A percentile compares a stretch with the other conserved stretches of the same genome.
Evolutionary conservation across 2,329 filamentous ascomycete species (phyloP).

Genomic region (Didymella pinodella): DNA sequence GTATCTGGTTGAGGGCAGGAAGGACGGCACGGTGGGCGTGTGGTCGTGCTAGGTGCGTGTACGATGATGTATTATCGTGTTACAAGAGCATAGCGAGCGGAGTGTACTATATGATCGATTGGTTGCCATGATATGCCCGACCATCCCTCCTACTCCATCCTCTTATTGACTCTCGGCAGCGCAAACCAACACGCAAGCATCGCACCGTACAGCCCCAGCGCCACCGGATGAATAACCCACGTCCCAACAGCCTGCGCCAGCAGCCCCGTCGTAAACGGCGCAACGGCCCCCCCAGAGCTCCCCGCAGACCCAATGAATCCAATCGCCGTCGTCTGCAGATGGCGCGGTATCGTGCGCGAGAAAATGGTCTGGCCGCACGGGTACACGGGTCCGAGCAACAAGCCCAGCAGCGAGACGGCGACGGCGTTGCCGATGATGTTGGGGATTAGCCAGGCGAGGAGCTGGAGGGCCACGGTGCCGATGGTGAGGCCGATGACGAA

Average conservation of each 20-base stretch:
- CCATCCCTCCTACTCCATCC: constrained; percentile 59
- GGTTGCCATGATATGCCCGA: not conserved
- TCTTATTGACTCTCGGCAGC: constrained; percentile 66
- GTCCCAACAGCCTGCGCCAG: constrained; percentile 69
- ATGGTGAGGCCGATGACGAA: constrained; percentile 70
- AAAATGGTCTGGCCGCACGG: constrained; percentile 74
- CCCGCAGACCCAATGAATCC: constrained; percentile 75
- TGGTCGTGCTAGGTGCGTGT: constrained; percentile 64
- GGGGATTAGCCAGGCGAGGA: constrained; percentile 81
- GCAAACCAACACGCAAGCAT: constrained; percentile 73
- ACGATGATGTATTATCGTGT: constrained; percentile 12
- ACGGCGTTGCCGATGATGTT: constrained; percentile 67
- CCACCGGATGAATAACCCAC: constrained; percentile 71
- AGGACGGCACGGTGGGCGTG: constrained; percentile 85
- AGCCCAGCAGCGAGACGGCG: constrained; percentile 67
- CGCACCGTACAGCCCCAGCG: constrained; percentile 68
- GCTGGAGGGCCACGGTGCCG: constrained; percentile 71
- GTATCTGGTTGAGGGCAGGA: constrained; percentile 88
- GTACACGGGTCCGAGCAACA: constrained; percentile 81
- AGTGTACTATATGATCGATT: constrained; percentile 12
- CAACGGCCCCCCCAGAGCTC: constrained; percentile 71
- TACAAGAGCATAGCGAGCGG: constrained; percentile 22
- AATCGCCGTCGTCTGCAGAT: constrained; percentile 69
- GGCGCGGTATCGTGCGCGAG: constrained; percentile 65
- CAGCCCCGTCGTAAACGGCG: constrained; percentile 71